Evolutionary conservation across 192 early-diverging fungal genomes (phyloP).

Genomic region (Jimgerdemannia lactiflua): DNA sequence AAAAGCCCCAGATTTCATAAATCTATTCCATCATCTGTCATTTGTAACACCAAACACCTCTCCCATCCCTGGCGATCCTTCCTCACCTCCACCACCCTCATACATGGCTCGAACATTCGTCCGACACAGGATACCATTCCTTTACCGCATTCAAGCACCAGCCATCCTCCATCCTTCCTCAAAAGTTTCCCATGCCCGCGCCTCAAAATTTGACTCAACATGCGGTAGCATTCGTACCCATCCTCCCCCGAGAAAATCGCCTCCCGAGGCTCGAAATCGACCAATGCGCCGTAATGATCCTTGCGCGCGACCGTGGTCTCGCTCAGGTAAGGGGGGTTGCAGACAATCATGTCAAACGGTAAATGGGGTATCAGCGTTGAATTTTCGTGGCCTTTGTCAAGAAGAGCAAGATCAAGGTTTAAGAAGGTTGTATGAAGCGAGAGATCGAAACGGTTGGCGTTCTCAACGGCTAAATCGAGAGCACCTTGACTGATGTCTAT

Average conservation of each 20-base stretch:
- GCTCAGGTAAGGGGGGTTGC: constrained; percentile 75
- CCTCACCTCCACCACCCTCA: constrained; percentile 29
- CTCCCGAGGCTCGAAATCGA: constrained; percentile 54
- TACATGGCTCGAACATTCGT: constrained; percentile 42
- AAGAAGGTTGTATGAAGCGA: constrained; percentile 30
- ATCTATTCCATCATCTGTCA: background rate
- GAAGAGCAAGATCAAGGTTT: constrained; percentile 39
- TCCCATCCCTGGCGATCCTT: constrained; percentile 54
- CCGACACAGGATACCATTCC: constrained; percentile 52
- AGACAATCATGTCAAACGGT: constrained; percentile 60
- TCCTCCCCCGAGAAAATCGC: constrained; percentile 62
- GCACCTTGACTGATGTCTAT: constrained; percentile 61
- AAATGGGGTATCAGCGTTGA: background rate
- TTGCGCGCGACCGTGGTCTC: constrained; percentile 26
- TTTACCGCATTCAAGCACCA: constrained; percentile 59
- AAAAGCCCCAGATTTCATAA: too few species aligned
- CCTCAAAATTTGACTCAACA: constrained; percentile 27
- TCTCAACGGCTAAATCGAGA: constrained; percentile 48
- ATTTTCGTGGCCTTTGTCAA: constrained; percentile 16
- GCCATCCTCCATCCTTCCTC: constrained; percentile 24
- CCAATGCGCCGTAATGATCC: constrained; percentile 31
- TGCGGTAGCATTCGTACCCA: constrained; percentile 62
- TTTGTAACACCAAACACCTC: constrained; percentile 51
- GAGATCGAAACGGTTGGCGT: constrained; percentile 37
- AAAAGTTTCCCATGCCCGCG: constrained; percentile 17